phyloP scores from a whole-genome alignment of 1,284 basidiomycete genomes.

The Ceratobasidium sp. region DNA sequence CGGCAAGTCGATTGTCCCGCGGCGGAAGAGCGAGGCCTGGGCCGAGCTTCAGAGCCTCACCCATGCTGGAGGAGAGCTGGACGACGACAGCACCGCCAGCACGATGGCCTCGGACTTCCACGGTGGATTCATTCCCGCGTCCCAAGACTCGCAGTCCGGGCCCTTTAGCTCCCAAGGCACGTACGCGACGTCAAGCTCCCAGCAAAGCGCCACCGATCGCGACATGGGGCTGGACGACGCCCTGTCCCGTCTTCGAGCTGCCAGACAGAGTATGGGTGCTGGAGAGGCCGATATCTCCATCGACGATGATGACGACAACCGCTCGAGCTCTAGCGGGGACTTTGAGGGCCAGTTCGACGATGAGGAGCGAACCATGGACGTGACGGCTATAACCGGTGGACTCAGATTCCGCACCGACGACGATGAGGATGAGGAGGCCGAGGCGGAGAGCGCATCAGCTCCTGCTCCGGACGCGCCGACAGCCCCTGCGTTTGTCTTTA shows the following conservation, averaged over 20 bases:
- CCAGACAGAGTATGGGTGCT: slow-evolving; percentile 36
- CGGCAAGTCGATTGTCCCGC: slow-evolving; percentile 25
- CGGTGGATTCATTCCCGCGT: neutral
- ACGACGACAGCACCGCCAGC: slow-evolving; percentile 27
- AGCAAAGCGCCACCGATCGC: slow-evolving; percentile 29
- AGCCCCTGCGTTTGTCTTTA: slow-evolving; percentile 4
- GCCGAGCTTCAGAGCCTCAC: slow-evolving; percentile 37
- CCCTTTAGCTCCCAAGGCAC: slow-evolving; percentile 13
- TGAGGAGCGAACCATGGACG: slow-evolving; percentile 31
- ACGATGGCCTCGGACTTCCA: slow-evolving; percentile 8
- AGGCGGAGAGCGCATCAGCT: neutral
- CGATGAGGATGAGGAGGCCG: slow-evolving; percentile 16
- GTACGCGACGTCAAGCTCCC: slow-evolving; percentile 11
- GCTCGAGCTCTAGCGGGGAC: slow-evolving; percentile 23
- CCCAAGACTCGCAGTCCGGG: neutral
- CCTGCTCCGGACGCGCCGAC: neutral
- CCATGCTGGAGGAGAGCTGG: slow-evolving; percentile 10
- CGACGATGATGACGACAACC: slow-evolving; percentile 26
- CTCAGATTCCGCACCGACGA: slow-evolving; percentile 7
- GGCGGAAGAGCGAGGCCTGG: slow-evolving; percentile 38
- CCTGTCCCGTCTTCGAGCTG: slow-evolving; percentile 12
- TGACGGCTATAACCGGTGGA: slow-evolving; percentile 30
- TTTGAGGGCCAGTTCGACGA: slow-evolving; percentile 11
- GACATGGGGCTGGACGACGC: slow-evolving; percentile 23
- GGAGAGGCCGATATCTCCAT: slow-evolving; percentile 36